phyloP scores from a whole-genome alignment of 2,329 filamentous ascomycete species.

The Botryosphaeria dothidea region DNA sequence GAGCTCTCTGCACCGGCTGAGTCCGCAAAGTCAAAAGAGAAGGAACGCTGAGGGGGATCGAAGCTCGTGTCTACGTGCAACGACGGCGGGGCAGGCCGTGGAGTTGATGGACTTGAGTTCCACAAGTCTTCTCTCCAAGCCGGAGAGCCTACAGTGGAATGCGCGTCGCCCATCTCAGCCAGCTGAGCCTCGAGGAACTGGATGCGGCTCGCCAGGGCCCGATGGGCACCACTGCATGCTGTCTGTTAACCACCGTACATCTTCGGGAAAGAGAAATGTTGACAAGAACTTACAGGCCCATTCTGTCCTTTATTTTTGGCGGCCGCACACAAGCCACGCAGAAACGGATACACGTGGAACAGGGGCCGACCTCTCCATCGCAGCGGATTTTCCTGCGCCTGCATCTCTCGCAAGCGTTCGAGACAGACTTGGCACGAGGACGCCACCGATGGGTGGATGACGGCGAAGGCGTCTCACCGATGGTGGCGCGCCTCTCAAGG shows the following conservation, averaged over 20 bases:
- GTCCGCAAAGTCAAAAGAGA: slow-evolving; percentile 29
- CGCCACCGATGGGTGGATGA: slow-evolving; percentile 27
- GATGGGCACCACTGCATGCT: slow-evolving; percentile 34
- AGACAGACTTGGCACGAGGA: slow-evolving; percentile 37
- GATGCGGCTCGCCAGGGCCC: slow-evolving; percentile 38
- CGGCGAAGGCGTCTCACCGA: neutral
- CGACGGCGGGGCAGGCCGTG: slow-evolving; percentile 29
- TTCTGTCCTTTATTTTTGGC: slow-evolving; percentile 37
- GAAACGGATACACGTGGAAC: slow-evolving; percentile 39
- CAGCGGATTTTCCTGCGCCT: slow-evolving; percentile 38
- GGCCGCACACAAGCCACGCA: slow-evolving; percentile 37
- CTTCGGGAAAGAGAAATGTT: neutral
- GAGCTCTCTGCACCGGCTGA: slow-evolving; percentile 26
- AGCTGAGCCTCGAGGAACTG: slow-evolving; percentile 39
- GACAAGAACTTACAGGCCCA: slow-evolving; percentile 37
- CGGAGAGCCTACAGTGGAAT: slow-evolving; percentile 31
- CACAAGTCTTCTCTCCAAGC: slow-evolving; percentile 22
- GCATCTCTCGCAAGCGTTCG: slow-evolving; percentile 40
- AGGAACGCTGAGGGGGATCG: slow-evolving; percentile 30
- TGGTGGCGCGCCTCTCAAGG: neutral
- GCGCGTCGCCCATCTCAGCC: slow-evolving; percentile 35
- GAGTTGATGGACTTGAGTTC: slow-evolving; percentile 33
- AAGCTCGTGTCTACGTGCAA: slow-evolving; percentile 33
- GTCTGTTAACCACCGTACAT: slow-evolving; percentile 20
- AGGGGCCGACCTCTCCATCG: slow-evolving; percentile 37